Evolutionary conservation across 1,139 yeast genomes (phyloP).

Genomic region (Pichia inconspicua): DNA sequence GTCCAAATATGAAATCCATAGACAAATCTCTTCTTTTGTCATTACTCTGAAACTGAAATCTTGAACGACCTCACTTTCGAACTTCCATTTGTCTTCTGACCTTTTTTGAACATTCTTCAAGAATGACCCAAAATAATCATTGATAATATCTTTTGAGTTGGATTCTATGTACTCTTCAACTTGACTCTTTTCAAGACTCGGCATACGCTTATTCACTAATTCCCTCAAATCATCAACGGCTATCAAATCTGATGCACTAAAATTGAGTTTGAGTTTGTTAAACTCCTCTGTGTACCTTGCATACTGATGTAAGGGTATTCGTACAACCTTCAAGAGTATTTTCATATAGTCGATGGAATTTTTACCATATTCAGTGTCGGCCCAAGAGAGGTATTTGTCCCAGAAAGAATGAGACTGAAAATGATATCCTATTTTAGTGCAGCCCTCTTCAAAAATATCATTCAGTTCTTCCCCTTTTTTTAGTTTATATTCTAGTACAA

Average conservation of each 20-base stretch:
- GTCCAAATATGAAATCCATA: slow-evolving; percentile 49
- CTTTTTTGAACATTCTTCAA: slow-evolving; percentile 41
- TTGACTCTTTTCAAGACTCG: slow-evolving; percentile 7
- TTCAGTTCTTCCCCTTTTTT: slow-evolving; percentile 30
- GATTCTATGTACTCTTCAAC: slow-evolving; percentile 21
- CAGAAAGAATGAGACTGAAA: slow-evolving; percentile 58
- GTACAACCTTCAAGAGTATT: slow-evolving; percentile 38
- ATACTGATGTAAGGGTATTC: slow-evolving; percentile 62
- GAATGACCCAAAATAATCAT: slow-evolving; percentile 35
- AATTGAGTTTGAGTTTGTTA: slow-evolving; percentile 34
- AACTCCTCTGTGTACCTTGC: slow-evolving; percentile 54
- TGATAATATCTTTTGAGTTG: slow-evolving; percentile 32
- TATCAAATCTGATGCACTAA: slow-evolving; percentile 31
- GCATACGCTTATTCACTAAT: slow-evolving; percentile 9
- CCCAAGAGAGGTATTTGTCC: slow-evolving; percentile 55
- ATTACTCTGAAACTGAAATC: slow-evolving; percentile 37
- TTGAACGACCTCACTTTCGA: slow-evolving; percentile 44
- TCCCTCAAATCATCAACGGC: slow-evolving; percentile 19
- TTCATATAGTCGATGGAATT: slow-evolving; percentile 29
- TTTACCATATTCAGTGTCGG: slow-evolving; percentile 26
- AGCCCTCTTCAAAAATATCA: slow-evolving; percentile 35
- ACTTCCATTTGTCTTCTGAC: slow-evolving; percentile 55
- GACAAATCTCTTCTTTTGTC: slow-evolving; percentile 31
- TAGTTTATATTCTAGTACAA: slow-evolving; percentile 35
- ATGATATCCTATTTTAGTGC: slow-evolving; percentile 41